Conservation (phyloP, 129 eudicot genomes). For the Apium graveolens region DNA sequence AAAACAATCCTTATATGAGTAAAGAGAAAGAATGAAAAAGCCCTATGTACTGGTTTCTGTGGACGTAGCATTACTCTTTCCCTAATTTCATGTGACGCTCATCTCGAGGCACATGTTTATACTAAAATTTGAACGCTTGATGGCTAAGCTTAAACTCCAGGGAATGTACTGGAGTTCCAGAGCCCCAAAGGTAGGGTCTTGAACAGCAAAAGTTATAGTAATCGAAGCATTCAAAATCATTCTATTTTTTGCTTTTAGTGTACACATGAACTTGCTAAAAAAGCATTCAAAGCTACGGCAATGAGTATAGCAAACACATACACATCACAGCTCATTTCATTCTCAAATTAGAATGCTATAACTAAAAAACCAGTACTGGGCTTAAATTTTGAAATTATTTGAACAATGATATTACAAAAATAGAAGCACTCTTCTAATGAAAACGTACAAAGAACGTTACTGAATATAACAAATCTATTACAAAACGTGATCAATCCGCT, state of each 20-base stretch:
- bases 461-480: neutral
- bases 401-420: neutral
- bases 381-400: neutral
- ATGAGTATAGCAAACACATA: neutral
- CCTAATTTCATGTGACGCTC: too few species aligned
- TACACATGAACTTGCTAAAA: neutral
- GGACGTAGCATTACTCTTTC: too few species aligned
- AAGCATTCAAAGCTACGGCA: neutral
- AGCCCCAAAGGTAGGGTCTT: neutral
- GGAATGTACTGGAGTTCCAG: neutral
- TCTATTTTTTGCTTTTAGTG: neutral
- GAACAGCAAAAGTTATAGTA: neutral
- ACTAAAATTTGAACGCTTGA: neutral
- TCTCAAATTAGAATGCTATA: neutral
- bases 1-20: too few species aligned
- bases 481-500: constrained; percentile 7
- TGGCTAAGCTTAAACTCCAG: neutral
- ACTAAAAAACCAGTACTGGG: neutral
- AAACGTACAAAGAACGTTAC: neutral
- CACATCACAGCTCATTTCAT: neutral
- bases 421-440: neutral
- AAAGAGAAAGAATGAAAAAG: too few species aligned
- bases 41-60: too few species aligned
- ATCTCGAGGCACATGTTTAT: too few species aligned
- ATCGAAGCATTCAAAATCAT: neutral